Base-by-base conservation (phyloP, 2,329 filamentous ascomycete genomes). In the Colletotrichum eleusines region DNA sequence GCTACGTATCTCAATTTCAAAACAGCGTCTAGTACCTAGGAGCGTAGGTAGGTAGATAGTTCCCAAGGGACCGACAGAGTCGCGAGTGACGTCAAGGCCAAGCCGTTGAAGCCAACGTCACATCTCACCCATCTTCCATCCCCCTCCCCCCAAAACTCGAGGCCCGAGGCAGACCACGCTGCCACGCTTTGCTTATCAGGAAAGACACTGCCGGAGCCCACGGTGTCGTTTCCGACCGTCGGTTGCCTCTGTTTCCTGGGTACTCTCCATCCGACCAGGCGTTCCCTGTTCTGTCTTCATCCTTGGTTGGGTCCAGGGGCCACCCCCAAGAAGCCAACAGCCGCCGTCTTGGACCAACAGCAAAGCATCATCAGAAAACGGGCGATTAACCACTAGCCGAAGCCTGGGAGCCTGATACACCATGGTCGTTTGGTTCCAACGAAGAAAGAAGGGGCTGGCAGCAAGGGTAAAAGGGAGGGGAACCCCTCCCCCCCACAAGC, bases 31-130 rank as follows among this genome's bases (percentile, higher is more conserved):
- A 18, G 9, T 38, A 38, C 33, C 33, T 35, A 35, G n/a, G n/a
- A n/a, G n/a, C 31, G 31, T 40, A 40, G 14, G 14, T 18, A 40
- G 4, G 0, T 40, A 42, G 5, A 1, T 16, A 16, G 7, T 28
- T 26, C 14, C 48, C 12, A 9, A 50, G 50, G 20, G 20, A 23
- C 16, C 6, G 7, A 40, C 53, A 38, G 26, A 18, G 8, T 31
- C 55, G 20, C 9, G 38, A 26, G 54, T 66, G 63, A 54, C 55
- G 63, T 61, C 53, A 20, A 23, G 16, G 20, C 9, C 48, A 54
- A 23, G 14, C 3, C 9, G 20, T 54, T 38, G 16, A 18, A 26
- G 46, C 55, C 28, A 51, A 66, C 63, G 33, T 61, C 55, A 35
- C 38, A 9, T 28, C 44, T 31, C 14, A n/a, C n/a, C n/a, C n/a